Conservation (phyloP, 768 basidiomycete species). For the Suillus spraguei region DNA sequence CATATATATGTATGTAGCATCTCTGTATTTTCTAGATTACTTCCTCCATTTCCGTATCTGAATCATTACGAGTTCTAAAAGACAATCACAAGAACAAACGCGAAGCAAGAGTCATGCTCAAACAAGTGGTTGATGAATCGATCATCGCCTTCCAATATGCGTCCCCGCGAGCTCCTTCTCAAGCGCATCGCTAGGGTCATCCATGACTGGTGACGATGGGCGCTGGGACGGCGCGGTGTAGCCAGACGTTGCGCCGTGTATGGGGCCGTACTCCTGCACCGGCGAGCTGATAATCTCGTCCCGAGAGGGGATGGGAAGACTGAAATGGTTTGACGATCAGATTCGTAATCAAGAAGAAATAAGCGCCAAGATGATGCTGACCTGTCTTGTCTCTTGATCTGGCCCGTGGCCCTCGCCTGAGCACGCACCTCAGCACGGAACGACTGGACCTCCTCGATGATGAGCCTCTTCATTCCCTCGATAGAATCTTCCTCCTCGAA, state of each 20-base stretch:
- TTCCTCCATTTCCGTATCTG: not conserved
- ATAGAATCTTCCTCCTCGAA: conserved; percentile 98
- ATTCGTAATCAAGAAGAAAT: not conserved
- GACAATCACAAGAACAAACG: not conserved
- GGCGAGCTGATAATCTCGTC: conserved; percentile 84
- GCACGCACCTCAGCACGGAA: conserved; percentile 91
- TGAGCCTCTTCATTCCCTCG: conserved; percentile 96
- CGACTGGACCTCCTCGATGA: conserved; percentile 86
- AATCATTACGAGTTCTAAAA: not conserved
- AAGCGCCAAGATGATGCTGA: conserved; percentile 26
- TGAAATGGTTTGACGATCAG: conserved; percentile 27
- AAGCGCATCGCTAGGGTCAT: conserved; percentile 83
- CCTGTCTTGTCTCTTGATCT: conserved; percentile 81
- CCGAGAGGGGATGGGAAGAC: conserved; percentile 77
- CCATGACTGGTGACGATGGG: conserved; percentile 72
- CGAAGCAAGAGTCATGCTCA: not conserved
- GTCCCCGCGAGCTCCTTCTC: conserved; percentile 85
- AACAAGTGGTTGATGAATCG: not conserved
- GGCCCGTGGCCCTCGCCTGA: conserved; percentile 74
- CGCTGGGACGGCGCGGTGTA: conserved; percentile 54
- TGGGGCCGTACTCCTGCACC: conserved; percentile 57
- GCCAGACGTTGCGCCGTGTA: conserved; percentile 70
- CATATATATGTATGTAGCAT: not conserved
- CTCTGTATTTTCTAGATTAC: not conserved
- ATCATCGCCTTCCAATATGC: conserved; percentile 45